Evolutionary conservation across 169 alveolate species (phyloP).

Genomic region (Cryptosporidium sp.): DNA sequence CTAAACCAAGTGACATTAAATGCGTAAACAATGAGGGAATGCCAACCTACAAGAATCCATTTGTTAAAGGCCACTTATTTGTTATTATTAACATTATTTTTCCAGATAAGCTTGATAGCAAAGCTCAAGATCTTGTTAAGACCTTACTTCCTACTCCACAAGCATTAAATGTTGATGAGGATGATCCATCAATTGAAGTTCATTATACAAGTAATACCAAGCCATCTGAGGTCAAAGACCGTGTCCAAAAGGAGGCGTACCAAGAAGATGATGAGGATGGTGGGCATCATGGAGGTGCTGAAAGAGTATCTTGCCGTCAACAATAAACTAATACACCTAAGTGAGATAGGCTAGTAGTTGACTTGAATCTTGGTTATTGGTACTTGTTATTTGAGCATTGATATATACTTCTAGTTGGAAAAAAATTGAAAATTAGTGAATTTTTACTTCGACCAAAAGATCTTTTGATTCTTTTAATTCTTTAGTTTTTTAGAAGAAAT

Average conservation of each 20-base stretch:
- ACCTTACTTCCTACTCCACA: constrained; percentile 56
- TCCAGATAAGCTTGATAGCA: constrained; percentile 84
- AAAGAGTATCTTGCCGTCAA: constrained; percentile 78
- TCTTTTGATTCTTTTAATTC: background rate
- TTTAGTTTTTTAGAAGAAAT: background rate
- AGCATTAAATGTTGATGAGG: constrained; percentile 41
- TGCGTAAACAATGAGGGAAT: constrained; percentile 94
- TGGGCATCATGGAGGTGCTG: constrained; percentile 77
- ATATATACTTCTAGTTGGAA: background rate
- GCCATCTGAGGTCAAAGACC: constrained; percentile 70
- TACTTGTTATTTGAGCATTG: constrained; percentile 5
- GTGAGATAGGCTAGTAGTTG: background rate
- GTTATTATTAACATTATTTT: constrained; percentile 93
- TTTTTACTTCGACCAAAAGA: background rate
- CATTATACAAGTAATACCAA: constrained; percentile 70
- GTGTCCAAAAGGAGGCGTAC: constrained; percentile 76
- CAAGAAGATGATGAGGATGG: constrained; percentile 79
- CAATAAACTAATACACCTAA: constrained; percentile 31
- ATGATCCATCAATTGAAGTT: constrained; percentile 65
- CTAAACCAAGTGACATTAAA: constrained; percentile 91
- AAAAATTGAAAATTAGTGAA: background rate
- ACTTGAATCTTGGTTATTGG: background rate
- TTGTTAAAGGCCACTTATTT: constrained; percentile 93
- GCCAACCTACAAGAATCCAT: constrained; percentile 95
- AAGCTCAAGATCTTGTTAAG: constrained; percentile 51